These are phyloP conservation scores for Kwoniella pini DNA, from an alignment of 768 basidiomycete genomes.

Conservation along the genomic window DNA sequence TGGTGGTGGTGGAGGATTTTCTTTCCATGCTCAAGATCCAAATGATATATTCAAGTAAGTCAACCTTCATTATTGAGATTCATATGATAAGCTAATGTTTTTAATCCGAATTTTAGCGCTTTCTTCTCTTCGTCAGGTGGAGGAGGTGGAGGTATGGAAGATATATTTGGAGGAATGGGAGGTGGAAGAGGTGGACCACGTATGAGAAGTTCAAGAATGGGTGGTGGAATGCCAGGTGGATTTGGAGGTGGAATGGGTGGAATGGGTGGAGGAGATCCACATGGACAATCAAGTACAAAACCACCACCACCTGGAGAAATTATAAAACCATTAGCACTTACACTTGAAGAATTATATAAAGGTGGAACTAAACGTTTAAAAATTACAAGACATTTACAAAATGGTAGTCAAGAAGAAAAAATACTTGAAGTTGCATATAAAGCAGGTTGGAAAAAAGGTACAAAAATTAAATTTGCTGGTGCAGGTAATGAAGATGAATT, in stretches of 20 bases:
- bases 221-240: conserved; percentile 25
- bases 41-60: conserved; percentile 85
- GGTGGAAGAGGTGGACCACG: conserved; percentile 41
- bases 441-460: conserved; percentile 95
- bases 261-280: conserved; percentile 39
- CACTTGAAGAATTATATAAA: conserved; percentile 79
- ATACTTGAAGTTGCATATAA: conserved; percentile 76
- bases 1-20: conserved; percentile 56
- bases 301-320: conserved; percentile 60
- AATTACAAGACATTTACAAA: conserved; percentile 71
- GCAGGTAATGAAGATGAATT: conserved; percentile 62
- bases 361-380: conserved; percentile 87
- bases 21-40: conserved; percentile 78
- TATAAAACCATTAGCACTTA: conserved; percentile 76
- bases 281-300: conserved; percentile 55
- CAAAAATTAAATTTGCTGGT: conserved; percentile 85
- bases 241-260: conserved; percentile 48
- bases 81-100: too few relatives aligned
- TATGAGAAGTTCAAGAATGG: conserved; percentile 42
- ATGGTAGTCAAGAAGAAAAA: conserved; percentile 82
- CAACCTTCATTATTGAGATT: too few relatives aligned
- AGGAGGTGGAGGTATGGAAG: conserved; percentile 59
- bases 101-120: too few relatives aligned
- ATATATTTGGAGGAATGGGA: conserved; percentile 45
- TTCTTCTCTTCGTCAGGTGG: conserved; percentile 50